Conservation (phyloP, 257 asterid genomes). For the Avicennia marina region DNA sequence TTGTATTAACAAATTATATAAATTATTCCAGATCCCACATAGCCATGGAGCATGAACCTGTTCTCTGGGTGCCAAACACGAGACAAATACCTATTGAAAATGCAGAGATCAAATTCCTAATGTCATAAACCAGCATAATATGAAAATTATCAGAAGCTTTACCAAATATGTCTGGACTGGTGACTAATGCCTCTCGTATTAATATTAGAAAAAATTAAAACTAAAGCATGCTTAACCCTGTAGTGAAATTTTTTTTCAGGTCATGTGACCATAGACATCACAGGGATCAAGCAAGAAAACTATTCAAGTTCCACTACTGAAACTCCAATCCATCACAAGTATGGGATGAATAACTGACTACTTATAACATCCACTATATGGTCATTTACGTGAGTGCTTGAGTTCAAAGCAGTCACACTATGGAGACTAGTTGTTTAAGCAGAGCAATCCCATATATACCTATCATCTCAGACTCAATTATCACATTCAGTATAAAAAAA, state of each 20-base stretch:
- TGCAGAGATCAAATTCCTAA: not conserved
- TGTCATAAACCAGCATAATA: conserved; percentile 1
- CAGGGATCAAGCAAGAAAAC: conserved; percentile 6
- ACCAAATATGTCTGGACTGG: not conserved
- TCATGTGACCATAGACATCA: not conserved
- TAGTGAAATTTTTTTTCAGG: not conserved
- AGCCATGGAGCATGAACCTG: not conserved
- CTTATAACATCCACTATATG: too few relatives aligned
- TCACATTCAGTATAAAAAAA: not conserved
- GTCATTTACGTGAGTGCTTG: too few relatives aligned
- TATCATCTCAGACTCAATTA: not conserved
- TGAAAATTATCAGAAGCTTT: not conserved
- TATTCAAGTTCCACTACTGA: not conserved
- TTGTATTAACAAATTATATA: too few relatives aligned
- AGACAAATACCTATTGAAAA: not conserved
- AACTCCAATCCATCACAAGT: conserved; percentile 2
- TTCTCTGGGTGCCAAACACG: not conserved
- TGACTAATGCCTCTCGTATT: not conserved
- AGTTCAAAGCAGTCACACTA: too few relatives aligned
- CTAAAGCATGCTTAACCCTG: too few relatives aligned
- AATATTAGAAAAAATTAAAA: not conserved
- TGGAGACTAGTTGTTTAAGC: too few relatives aligned
- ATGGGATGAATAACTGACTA: not conserved
- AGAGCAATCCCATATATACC: not conserved
- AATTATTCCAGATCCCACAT: too few relatives aligned